A percentile compares a stretch with the other conserved stretches of the same genome.
Evolutionary conservation across 139 green algal genomes (phyloP).

Genomic region (Coelastrella sp.): DNA sequence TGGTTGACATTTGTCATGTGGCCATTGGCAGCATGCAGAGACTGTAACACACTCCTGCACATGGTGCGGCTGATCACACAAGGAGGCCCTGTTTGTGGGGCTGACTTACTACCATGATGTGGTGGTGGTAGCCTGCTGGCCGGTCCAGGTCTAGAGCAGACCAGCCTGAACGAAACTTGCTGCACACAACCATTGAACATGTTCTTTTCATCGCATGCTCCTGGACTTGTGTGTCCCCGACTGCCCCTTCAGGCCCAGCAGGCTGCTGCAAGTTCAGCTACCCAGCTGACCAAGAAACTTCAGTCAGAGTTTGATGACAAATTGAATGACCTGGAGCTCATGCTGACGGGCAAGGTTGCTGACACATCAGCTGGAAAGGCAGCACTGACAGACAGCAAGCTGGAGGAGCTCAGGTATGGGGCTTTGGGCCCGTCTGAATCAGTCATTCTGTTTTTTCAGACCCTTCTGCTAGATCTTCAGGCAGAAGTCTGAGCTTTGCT

Average conservation of each 20-base stretch:
- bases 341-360: slow-evolving; percentile 6
- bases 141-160: no score
- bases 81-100: no score
- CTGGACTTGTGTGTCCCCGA: not conserved
- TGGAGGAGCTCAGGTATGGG: slow-evolving; percentile 14
- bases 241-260: not conserved
- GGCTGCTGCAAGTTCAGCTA: not conserved
- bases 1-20: not conserved
- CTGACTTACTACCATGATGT: no score
- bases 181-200: no score
- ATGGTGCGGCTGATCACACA: no score
- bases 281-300: not conserved
- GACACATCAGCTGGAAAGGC: slow-evolving; percentile 20
- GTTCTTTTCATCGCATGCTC: not conserved
- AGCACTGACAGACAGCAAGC: slow-evolving; percentile 5
- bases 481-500: not conserved
- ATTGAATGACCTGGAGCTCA: slow-evolving; percentile 25
- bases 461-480: not conserved
- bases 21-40: not conserved
- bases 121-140: no score
- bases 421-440: no score
- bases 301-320: slow-evolving; percentile 26
- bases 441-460: not conserved
- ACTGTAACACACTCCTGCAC: no score
- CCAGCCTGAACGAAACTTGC: no score